A percentile compares a stretch with the other conserved stretches of the same genome.
Evolutionary conservation across 225 moss, liverwort and hornwort species (phyloP).

Genomic region (Sphagnum tenellum): DNA sequence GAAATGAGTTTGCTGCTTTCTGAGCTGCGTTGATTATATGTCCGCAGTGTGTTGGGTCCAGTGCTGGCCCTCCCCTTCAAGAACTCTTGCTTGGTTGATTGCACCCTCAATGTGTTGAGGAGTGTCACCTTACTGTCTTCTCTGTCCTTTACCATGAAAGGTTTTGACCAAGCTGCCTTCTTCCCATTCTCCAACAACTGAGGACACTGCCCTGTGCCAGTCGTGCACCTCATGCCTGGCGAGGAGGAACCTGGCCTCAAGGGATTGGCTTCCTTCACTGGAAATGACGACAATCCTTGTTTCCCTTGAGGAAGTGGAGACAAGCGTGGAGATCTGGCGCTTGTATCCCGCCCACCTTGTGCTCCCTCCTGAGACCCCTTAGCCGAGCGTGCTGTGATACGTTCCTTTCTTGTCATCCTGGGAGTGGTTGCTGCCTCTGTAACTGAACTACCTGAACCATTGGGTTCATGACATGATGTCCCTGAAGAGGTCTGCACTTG

Average conservation of each 20-base stretch:
- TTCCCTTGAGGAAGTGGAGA: slow-evolving; percentile 16
- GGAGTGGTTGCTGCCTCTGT: not conserved
- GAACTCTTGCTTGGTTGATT: slow-evolving; percentile 20
- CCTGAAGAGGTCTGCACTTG: slow-evolving; percentile 10
- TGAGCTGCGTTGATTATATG: slow-evolving; percentile 33
- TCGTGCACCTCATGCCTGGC: slow-evolving; percentile 6
- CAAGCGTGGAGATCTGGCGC: slow-evolving; percentile 17
- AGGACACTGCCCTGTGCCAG: slow-evolving; percentile 5
- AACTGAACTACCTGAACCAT: slow-evolving; percentile 4
- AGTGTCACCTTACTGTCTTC: slow-evolving; percentile 20
- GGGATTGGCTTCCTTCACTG: slow-evolving; percentile 16
- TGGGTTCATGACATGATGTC: slow-evolving; percentile 10
- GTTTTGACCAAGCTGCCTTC: slow-evolving; percentile 14
- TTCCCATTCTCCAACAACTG: slow-evolving; percentile 16
- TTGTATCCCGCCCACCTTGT: slow-evolving; percentile 28
- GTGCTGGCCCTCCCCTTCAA: slow-evolving; percentile 7
- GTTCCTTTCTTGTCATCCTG: slow-evolving; percentile 28
- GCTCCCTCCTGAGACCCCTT: slow-evolving; percentile 21
- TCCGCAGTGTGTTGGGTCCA: slow-evolving; percentile 8
- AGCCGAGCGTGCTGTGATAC: slow-evolving; percentile 17
- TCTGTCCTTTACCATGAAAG: slow-evolving; percentile 13
- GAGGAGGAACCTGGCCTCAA: slow-evolving; percentile 4
- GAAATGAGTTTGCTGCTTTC: slow-evolving; percentile 30
- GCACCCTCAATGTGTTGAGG: slow-evolving; percentile 22
- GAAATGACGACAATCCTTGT: slow-evolving; percentile 11